A percentile compares a stretch with the other conserved stretches of the same genome.
phyloP scores from a whole-genome alignment of 2,329 filamentous ascomycete species.

The Sporothrix brasiliensis region DNA sequence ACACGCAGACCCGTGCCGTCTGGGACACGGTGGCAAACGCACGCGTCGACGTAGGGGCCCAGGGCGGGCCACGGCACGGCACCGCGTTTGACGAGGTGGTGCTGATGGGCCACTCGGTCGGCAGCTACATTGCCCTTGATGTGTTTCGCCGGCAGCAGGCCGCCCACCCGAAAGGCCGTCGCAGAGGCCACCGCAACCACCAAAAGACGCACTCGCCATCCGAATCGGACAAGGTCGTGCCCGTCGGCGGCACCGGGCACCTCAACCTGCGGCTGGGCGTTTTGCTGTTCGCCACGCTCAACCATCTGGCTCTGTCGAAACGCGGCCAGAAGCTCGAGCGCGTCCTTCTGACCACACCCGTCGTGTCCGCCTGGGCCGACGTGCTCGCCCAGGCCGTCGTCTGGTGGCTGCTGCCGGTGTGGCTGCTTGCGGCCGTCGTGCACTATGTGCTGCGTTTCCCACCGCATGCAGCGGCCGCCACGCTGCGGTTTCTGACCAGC shows the following conservation, averaged over 20 bases:
- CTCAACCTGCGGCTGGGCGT: conserved; percentile 57
- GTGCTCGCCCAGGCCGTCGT: conserved; percentile 49
- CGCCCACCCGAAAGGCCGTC: not conserved
- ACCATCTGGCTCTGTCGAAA: conserved; percentile 67
- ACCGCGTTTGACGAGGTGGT: conserved; percentile 61
- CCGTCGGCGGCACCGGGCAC: conserved; percentile 32
- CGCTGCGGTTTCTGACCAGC: conserved; percentile 58
- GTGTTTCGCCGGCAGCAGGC: conserved; percentile 60
- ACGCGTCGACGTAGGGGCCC: conserved; percentile 38
- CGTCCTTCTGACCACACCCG: conserved; percentile 48
- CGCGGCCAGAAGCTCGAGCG: conserved; percentile 58
- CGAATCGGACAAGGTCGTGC: too few relatives aligned
- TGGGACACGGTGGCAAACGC: conserved; percentile 46
- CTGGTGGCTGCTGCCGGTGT: conserved; percentile 47
- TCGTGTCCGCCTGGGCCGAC: conserved; percentile 49
- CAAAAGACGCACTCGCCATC: not conserved
- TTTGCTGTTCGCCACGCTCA: conserved; percentile 73
- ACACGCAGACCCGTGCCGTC: conserved; percentile 55
- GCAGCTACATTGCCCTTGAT: conserved; percentile 71
- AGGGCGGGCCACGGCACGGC: conserved; percentile 41
- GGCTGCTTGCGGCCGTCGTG: conserved; percentile 50
- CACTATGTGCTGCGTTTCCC: conserved; percentile 51
- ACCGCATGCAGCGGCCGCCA: conserved; percentile 52
- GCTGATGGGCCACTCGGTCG: conserved; percentile 74
- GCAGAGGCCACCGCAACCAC: too few relatives aligned